Percentiles rank a stretch among this genome's conserved stretches.
Evolutionary conservation across 257 asterid genomes (phyloP).

Genomic region (Solanum medicagineum): DNA sequence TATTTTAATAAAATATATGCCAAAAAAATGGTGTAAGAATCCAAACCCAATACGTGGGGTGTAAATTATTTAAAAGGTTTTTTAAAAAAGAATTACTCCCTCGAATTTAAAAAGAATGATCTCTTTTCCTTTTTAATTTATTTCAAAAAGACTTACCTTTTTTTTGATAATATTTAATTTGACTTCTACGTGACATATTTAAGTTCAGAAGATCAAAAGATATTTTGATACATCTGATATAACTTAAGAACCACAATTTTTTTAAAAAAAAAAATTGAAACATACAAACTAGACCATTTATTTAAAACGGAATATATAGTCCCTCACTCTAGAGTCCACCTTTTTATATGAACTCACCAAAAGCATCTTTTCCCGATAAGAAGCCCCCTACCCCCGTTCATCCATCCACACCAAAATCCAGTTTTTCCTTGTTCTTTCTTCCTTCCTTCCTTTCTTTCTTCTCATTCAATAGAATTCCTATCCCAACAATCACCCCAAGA

Average conservation of each 20-base stretch:
- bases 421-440: neutral
- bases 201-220: too few relatives aligned
- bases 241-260: too few relatives aligned
- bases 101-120: too few relatives aligned
- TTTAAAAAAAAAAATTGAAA: too few relatives aligned
- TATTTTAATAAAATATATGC: neutral
- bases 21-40: neutral
- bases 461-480: neutral
- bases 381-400: neutral
- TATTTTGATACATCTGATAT: too few relatives aligned
- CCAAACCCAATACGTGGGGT: neutral
- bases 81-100: too few relatives aligned
- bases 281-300: fast-evolving
- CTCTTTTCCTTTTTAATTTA: fast-evolving
- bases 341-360: neutral
- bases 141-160: too few relatives aligned
- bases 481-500: neutral
- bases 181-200: fast-evolving
- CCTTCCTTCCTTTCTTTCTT: neutral
- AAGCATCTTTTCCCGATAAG: neutral
- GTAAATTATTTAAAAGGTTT: neutral
- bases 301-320: neutral
- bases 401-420: neutral
- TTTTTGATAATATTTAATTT: too few relatives aligned
- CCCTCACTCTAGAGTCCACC: neutral